Conservation (phyloP, 176 grass and related monocot genomes). For the Rhynchospora pubera region DNA sequence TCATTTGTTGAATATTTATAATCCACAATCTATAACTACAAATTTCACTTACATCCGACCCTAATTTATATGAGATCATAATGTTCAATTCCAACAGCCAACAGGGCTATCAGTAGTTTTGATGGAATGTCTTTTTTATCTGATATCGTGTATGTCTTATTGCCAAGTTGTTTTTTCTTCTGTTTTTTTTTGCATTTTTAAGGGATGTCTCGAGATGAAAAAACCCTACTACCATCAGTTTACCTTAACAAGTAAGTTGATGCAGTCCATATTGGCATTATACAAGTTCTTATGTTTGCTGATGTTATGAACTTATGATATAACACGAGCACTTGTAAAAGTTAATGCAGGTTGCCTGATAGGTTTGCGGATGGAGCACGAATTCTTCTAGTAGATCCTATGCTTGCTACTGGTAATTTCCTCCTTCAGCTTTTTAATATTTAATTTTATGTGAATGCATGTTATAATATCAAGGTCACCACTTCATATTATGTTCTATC, state of each 20-base stretch:
- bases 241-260: conserved; percentile 69
- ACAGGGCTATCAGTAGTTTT: not conserved
- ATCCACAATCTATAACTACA: not conserved
- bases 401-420: conserved; percentile 64
- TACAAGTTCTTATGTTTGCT: not conserved
- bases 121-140: not conserved
- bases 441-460: not conserved
- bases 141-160: not conserved
- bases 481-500: not conserved
- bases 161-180: not conserved
- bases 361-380: conserved; percentile 43
- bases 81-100: not conserved
- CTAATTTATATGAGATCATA: not conserved
- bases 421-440: not conserved
- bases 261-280: not conserved
- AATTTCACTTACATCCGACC: not conserved
- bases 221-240: conserved; percentile 46
- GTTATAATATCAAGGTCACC: not conserved
- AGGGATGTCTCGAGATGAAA: conserved; percentile 71
- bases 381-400: conserved; percentile 61
- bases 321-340: not conserved
- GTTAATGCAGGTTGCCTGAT: conserved; percentile 51
- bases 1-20: not conserved
- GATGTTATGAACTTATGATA: not conserved
- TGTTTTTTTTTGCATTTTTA: conserved; percentile 27